These are phyloP conservation scores for Fusarium lateritium DNA, from an alignment of 2,329 filamentous ascomycete genomes.

Conservation along the genomic window DNA sequence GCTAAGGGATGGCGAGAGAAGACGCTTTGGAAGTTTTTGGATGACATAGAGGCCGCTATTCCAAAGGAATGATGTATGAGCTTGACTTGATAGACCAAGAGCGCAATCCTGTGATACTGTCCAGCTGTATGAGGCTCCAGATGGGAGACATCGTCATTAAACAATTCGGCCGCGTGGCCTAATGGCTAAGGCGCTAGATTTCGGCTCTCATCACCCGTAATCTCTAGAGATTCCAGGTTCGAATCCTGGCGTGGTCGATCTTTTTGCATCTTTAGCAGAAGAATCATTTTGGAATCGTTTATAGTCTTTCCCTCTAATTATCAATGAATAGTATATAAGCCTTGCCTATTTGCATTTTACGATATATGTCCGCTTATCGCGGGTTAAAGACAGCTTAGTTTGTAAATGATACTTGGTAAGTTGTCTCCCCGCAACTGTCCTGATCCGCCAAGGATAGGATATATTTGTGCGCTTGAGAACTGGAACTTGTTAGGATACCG, in stretches of 20 bases:
- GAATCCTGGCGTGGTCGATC: conserved; percentile 29
- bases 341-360: no score
- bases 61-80: background rate
- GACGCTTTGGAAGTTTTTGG: conserved; percentile 20
- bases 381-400: no score
- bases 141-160: background rate
- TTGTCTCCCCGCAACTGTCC: no score
- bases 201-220: conserved; percentile 6
- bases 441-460: no score
- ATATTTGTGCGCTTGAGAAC: no score
- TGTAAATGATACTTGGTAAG: no score
- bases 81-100: no score
- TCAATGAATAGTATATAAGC: no score
- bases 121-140: background rate
- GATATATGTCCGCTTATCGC: no score
- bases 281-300: no score
- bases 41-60: conserved; percentile 3
- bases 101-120: fast-evolving
- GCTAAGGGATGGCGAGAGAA: conserved; percentile 13
- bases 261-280: background rate
- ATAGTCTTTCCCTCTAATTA: no score
- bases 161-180: conserved; percentile 25
- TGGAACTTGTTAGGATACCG: no score
- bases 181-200: conserved; percentile 38
- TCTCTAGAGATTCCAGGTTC: conserved; percentile 37